Percentiles rank a stretch among this genome's conserved stretches.
Evolutionary conservation across 352 stramenopile genomes (phyloP).

Genomic region (Phytophthora crassamura): DNA sequence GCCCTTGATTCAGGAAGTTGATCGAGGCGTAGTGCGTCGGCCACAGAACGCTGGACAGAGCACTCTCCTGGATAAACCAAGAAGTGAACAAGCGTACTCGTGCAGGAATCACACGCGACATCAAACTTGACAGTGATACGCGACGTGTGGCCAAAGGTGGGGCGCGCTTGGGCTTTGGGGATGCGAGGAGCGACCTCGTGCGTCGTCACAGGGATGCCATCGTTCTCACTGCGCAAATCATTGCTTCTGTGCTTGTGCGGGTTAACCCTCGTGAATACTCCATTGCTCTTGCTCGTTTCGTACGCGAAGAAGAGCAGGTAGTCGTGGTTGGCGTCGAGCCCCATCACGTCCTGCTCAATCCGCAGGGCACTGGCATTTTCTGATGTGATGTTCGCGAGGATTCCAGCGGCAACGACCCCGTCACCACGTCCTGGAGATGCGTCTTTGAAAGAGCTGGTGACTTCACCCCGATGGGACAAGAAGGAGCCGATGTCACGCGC

Average conservation of each 20-base stretch:
- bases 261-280: conserved; percentile 77
- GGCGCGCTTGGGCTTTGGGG: conserved; percentile 41
- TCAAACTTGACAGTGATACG: conserved; percentile 66
- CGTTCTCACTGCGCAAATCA: conserved; percentile 45
- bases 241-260: conserved; percentile 60
- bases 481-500: conserved; percentile 21
- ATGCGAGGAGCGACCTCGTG: conserved; percentile 59
- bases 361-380: conserved; percentile 61
- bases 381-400: conserved; percentile 38
- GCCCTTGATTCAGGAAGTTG: conserved; percentile 12
- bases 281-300: conserved; percentile 67
- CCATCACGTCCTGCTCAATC: conserved; percentile 48
- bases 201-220: conserved; percentile 60
- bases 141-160: conserved; percentile 65
- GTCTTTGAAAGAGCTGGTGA: conserved; percentile 30
- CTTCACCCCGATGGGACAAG: conserved; percentile 26
- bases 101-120: conserved; percentile 57
- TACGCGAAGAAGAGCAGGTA: conserved; percentile 84
- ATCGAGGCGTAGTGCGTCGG: conserved; percentile 26
- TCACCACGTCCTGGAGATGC: conserved; percentile 33
- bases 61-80: conserved; percentile 57
- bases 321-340: conserved; percentile 47
- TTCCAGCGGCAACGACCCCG: conserved; percentile 55
- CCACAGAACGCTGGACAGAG: conserved; percentile 18
- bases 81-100: conserved; percentile 55